Evolutionary conservation across 2,329 filamentous ascomycete species (phyloP).

Genomic region (Dendryphion nanum): DNA sequence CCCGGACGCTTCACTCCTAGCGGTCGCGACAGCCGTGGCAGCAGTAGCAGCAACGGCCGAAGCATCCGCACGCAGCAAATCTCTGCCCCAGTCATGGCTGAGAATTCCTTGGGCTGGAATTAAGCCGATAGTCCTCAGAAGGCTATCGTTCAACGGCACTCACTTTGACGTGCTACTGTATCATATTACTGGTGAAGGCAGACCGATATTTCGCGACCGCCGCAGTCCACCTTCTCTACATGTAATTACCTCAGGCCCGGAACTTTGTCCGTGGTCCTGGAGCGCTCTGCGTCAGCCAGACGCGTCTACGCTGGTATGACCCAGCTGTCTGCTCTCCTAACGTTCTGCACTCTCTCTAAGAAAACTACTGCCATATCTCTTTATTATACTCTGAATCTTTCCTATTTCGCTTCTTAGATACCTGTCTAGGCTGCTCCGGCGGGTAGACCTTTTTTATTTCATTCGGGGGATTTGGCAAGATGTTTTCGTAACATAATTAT

Average conservation of each 20-base stretch:
- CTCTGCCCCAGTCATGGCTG: constrained; percentile 84
- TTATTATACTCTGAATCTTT: constrained; percentile 30
- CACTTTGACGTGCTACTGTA: constrained; percentile 26
- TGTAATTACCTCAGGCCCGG: constrained; percentile 17
- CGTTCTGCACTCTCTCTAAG: constrained; percentile 38
- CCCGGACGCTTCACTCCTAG: constrained; percentile 29
- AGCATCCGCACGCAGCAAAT: constrained; percentile 70
- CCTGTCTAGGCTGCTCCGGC: too few relatives aligned
- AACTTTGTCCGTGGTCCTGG: not conserved
- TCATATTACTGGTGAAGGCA: constrained; percentile 21
- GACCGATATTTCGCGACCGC: constrained; percentile 6
- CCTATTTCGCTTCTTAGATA: constrained; percentile 41
- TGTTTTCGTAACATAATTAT: constrained; percentile 19
- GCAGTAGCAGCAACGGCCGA: constrained; percentile 62
- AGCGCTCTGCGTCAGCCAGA: constrained; percentile 4
- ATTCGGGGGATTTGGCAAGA: not conserved
- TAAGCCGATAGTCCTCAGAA: constrained; percentile 45
- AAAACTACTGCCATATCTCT: constrained; percentile 18
- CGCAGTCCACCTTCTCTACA: constrained; percentile 11
- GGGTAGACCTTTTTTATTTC: constrained; percentile 2
- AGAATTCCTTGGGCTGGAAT: constrained; percentile 96
- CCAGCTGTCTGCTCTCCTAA: constrained; percentile 19
- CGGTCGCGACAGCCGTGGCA: constrained; percentile 44
- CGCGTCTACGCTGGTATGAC: constrained; percentile 13
- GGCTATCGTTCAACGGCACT: constrained; percentile 3